Evolutionary conservation across 176 grass and related monocot species (phyloP).

Genomic region (Guadua angustifolia): DNA sequence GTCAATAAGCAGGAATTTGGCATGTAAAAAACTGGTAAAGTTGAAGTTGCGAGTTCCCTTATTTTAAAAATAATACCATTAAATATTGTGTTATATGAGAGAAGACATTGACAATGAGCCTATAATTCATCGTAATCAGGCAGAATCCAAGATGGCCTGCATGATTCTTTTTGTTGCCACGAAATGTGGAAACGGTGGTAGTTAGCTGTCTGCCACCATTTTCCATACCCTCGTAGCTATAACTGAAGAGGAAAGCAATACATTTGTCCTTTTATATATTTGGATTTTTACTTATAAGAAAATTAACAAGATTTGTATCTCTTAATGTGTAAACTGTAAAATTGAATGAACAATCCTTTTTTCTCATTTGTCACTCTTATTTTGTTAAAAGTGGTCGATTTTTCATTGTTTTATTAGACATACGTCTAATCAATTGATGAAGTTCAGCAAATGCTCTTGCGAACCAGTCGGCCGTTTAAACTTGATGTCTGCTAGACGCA

Average conservation of each 20-base stretch:
- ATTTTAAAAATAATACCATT: constrained; percentile 18
- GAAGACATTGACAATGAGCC: not conserved
- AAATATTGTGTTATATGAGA: not conserved
- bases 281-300: not conserved
- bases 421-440: constrained; percentile 10
- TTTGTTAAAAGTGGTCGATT: not conserved
- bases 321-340: not conserved
- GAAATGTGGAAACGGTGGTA: constrained; percentile 11
- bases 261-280: not conserved
- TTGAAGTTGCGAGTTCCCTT: not conserved
- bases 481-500: constrained; percentile 3
- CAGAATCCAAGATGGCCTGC: not conserved
- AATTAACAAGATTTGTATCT: constrained; percentile 4
- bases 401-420: not conserved
- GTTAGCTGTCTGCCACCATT: not conserved
- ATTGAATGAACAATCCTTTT: not conserved
- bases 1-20: not conserved
- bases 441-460: constrained; percentile 17
- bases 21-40: not conserved
- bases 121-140: not conserved
- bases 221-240: not conserved
- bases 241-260: not conserved
- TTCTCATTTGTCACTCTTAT: not conserved
- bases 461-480: constrained; percentile 11
- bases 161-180: constrained; percentile 14